Base-by-base conservation (phyloP, 2,329 filamentous ascomycete species). In the Alternaria rosae region DNA sequence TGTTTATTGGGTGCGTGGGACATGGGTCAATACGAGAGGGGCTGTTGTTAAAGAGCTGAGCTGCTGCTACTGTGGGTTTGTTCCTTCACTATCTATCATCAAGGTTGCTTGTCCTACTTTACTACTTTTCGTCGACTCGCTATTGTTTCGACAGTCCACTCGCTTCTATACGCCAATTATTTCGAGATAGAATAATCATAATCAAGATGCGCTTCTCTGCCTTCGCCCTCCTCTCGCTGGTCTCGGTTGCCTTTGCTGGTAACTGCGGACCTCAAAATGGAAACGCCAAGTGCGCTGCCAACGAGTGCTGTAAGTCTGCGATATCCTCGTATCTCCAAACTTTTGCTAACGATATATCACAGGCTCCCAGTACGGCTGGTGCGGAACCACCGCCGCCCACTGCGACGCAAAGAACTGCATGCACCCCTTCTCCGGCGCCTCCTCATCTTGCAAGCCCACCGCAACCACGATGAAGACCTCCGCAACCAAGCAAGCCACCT, bases 281-380 rank as follows among this genome's bases (percentile, higher is more conserved):
- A 47, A 76, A 78, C 35, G 64, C 74, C 42, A 65, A 74, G 26
- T 80, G 78, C 66, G 76, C 70, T 43, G 61, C 67, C 10, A 71
- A 67, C 47, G 74, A 75, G 61, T 80, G 78, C 71, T 80, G 78
- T 78, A 71, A 20, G 74, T 71, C 13, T 21, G 23, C 8, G 10
- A 32, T 12, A 11, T 23, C 9, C 8, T 13, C 28, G 4, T 10
- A 10, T 25, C 23, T 32, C 12, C 11, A 10, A 38, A 38, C 10
- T 15, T 10, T 6, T 25, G 48, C 64, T 72, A 56, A 73, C 52
- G n/a, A 6, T n/a, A 10, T 10, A 21, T 23, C 45, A 4, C 17
- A 77, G 74, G 74, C 61, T 76, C 73, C 51, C 73, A 76, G 60
- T 76, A 78, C 54, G 76, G 75, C 66, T 77, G 75, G 78, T 80